Conservation (phyloP, 352 stramenopile species). For the Thalassiosira delicatula region DNA sequence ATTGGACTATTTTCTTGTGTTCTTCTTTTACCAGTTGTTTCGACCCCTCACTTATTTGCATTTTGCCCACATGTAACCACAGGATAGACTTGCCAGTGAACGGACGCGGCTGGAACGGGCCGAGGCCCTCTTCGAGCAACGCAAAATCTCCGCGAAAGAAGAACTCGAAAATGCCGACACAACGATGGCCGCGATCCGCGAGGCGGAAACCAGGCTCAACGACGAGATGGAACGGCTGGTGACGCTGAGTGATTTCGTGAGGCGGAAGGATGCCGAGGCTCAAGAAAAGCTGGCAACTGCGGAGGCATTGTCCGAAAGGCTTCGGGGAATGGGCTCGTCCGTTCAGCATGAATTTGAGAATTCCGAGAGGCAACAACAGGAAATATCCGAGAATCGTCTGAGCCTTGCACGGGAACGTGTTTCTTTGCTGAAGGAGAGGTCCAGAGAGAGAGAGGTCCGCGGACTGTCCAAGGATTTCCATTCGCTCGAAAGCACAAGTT, state of each 20-base stretch:
- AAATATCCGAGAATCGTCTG: slow-evolving; percentile 22
- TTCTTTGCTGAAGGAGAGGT: slow-evolving; percentile 43
- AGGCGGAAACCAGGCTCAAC: slow-evolving; percentile 24
- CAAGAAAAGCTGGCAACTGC: slow-evolving; percentile 36
- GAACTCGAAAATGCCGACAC: slow-evolving; percentile 33
- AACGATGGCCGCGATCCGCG: slow-evolving; percentile 16
- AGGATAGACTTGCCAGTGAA: slow-evolving; percentile 42
- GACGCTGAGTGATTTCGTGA: slow-evolving; percentile 41
- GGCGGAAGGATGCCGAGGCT: slow-evolving; percentile 38
- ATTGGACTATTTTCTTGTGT: too few species aligned
- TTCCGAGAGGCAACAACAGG: slow-evolving; percentile 13
- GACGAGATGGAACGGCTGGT: slow-evolving; percentile 25
- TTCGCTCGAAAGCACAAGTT: neutral
- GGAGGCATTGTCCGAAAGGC: slow-evolving; percentile 2
- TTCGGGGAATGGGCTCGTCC: too few species aligned
- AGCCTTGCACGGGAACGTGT: slow-evolving; percentile 31
- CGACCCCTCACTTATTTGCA: too few species aligned
- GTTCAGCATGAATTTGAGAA: too few species aligned
- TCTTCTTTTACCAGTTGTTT: too few species aligned
- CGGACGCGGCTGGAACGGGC: slow-evolving; percentile 29
- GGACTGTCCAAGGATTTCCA: neutral
- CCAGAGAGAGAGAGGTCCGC: slow-evolving; percentile 17
- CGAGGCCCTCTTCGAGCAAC: slow-evolving; percentile 52
- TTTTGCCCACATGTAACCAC: neutral
- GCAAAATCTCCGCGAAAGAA: slow-evolving; percentile 41